Conservation (phyloP, 2,329 filamentous ascomycete species). For the Clarireedia homoeocarpa region DNA sequence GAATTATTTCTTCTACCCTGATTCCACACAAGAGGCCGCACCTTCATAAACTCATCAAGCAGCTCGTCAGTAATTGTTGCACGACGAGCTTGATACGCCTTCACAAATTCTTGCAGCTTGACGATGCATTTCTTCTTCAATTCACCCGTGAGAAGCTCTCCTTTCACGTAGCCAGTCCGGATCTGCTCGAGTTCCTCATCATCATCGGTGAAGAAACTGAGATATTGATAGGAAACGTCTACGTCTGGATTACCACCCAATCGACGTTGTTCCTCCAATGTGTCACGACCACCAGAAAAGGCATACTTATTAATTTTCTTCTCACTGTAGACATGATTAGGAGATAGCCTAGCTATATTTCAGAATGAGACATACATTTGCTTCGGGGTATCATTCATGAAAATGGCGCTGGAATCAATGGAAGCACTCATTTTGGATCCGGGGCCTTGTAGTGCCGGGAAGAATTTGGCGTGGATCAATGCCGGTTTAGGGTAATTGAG, state of each 20-base stretch:
- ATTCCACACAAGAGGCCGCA: conserved; percentile 40
- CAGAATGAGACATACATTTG: conserved; percentile 44
- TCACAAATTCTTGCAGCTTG: conserved; percentile 69
- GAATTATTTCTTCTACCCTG: too few relatives aligned
- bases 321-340: conserved; percentile 32
- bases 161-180: conserved; percentile 54
- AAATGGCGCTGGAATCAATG: conserved; percentile 73
- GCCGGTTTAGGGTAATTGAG: conserved; percentile 73
- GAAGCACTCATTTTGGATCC: conserved; percentile 90
- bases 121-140: conserved; percentile 79
- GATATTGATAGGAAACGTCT: conserved; percentile 86
- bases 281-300: conserved; percentile 82
- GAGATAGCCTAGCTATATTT: too few relatives aligned
- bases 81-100: conserved; percentile 72
- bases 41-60: conserved; percentile 65
- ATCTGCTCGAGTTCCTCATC: conserved; percentile 46
- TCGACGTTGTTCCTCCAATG: conserved; percentile 70
- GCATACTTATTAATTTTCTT: conserved; percentile 91
- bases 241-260: conserved; percentile 80
- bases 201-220: conserved; percentile 86
- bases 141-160: conserved; percentile 79
- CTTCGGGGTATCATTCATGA: conserved; percentile 82
- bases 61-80: conserved; percentile 69
- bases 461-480: conserved; percentile 79
- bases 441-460: conserved; percentile 83